Conservation (phyloP, 345 rosid genomes). For the Eucalyptus caleyi region DNA sequence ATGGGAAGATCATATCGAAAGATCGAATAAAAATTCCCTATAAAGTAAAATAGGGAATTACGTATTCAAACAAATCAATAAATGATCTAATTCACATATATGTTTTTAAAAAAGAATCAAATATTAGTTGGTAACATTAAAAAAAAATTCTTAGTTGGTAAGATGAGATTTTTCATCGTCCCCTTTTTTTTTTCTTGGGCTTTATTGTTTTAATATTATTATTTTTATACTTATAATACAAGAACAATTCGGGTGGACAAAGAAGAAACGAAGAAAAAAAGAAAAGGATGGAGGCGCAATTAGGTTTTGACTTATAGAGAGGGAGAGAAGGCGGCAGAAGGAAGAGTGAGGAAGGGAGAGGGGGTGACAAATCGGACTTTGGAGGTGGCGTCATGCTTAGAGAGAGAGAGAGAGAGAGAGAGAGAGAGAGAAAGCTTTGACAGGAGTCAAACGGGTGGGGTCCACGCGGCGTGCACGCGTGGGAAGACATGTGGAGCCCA, state of each 20-base stretch:
- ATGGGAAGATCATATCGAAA: not conserved
- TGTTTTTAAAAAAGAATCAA: fast-evolving
- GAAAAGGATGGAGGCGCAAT: not conserved
- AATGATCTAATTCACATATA: not conserved
- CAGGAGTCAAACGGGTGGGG: conserved; percentile 34
- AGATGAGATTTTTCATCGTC: not conserved
- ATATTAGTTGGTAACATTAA: not conserved
- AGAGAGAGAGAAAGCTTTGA: not conserved
- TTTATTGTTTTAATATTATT: not conserved
- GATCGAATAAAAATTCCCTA: not conserved
- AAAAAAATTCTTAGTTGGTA: not conserved
- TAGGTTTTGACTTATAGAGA: not conserved
- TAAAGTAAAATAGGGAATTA: not conserved
- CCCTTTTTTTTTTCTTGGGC: not conserved
- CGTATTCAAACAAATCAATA: fast-evolving
- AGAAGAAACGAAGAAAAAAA: not conserved
- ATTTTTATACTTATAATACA: not conserved
- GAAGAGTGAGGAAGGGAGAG: not conserved
- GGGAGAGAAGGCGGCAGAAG: not conserved
- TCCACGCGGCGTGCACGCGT: conserved; percentile 64
- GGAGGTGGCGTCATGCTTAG: conserved; percentile 9
- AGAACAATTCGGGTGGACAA: not conserved
- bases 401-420: not conserved
- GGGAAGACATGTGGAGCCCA: conserved; percentile 42
- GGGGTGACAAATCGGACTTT: not conserved